phyloP scores from a whole-genome alignment of 495 filamentous ascomycete genomes.

The Astrothelium subdiscretum region DNA sequence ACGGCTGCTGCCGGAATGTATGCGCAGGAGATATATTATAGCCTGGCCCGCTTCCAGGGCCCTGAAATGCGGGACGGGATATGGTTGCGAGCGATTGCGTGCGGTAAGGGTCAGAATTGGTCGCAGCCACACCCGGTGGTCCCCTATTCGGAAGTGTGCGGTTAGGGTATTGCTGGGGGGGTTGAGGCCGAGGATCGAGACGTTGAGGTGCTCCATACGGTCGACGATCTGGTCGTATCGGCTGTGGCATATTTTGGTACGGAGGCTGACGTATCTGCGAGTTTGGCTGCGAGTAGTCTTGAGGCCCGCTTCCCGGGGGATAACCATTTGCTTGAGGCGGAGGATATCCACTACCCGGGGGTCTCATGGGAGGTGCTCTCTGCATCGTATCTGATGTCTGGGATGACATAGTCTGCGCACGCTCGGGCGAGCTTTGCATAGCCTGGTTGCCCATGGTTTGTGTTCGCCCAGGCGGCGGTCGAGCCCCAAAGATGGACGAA shows the following conservation, averaged over 20 bases:
- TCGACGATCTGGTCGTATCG: slow-evolving; percentile 43
- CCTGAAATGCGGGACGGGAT: slow-evolving; percentile 53
- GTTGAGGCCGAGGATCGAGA: slow-evolving; percentile 53
- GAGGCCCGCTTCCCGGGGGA: slow-evolving; percentile 29
- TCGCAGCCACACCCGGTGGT: slow-evolving; percentile 39
- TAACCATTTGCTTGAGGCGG: slow-evolving; percentile 41
- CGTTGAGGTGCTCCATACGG: slow-evolving; percentile 59
- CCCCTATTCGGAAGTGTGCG: slow-evolving; percentile 40
- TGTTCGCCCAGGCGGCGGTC: slow-evolving; percentile 70
- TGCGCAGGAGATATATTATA: slow-evolving; percentile 59
- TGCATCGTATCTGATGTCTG: slow-evolving; percentile 47
- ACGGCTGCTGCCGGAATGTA: slow-evolving; percentile 64
- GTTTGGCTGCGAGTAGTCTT: slow-evolving; percentile 5
- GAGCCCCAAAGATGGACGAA: slow-evolving; percentile 87
- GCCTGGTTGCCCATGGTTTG: slow-evolving; percentile 74
- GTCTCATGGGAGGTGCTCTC: slow-evolving; percentile 48
- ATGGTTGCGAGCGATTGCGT: slow-evolving; percentile 83
- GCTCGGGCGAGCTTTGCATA: slow-evolving; percentile 52
- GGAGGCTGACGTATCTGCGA: slow-evolving; percentile 42
- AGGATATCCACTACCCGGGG: slow-evolving; percentile 42
- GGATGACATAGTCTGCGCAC: slow-evolving; percentile 79
- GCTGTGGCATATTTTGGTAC: slow-evolving; percentile 54
- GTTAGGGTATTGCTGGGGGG: slow-evolving; percentile 44
- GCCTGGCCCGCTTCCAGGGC: slow-evolving; percentile 40
- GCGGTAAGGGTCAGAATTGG: slow-evolving; percentile 75